Evolutionary conservation across 2,329 filamentous ascomycete species (phyloP).

Genomic region (Aschersonia sp.): DNA sequence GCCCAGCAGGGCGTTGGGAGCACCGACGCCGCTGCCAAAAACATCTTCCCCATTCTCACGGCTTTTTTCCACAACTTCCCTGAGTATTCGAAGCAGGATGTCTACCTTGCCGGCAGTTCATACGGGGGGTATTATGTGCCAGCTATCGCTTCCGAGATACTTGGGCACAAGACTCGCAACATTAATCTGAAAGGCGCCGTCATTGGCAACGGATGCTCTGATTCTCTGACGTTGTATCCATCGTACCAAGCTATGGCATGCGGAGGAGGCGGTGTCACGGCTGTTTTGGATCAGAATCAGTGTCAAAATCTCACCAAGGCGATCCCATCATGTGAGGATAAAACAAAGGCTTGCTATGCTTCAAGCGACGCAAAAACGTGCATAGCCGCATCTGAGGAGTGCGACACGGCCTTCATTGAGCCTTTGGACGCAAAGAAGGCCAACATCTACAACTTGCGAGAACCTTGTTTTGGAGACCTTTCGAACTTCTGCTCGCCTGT

Average conservation of each 20-base stretch:
- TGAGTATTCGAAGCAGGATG: slow-evolving; percentile 81
- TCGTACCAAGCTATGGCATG: slow-evolving; percentile 97
- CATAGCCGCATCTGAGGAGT: slow-evolving; percentile 54
- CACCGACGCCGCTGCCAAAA: slow-evolving; percentile 89
- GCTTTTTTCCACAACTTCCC: slow-evolving; percentile 99
- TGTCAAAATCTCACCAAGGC: slow-evolving; percentile 87
- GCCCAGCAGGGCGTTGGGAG: slow-evolving; percentile 77
- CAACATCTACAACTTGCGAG: background rate
- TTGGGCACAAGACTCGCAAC: slow-evolving; percentile 87
- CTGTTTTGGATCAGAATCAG: slow-evolving; percentile 61
- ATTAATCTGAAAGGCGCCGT: slow-evolving; percentile 92
- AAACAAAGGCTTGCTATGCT: slow-evolving; percentile 76
- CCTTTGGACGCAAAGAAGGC: background rate
- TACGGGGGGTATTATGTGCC: slow-evolving; percentile 94
- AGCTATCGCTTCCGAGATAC: slow-evolving; percentile 78
- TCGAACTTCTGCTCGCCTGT: slow-evolving; percentile 63
- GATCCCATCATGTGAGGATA: slow-evolving; percentile 69
- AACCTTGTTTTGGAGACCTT: background rate
- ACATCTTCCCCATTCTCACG: slow-evolving; percentile 87
- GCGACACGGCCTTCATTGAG: background rate
- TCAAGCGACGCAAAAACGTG: slow-evolving; percentile 82
- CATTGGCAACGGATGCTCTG: slow-evolving; percentile 92
- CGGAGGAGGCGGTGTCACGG: slow-evolving; percentile 81
- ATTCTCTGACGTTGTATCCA: slow-evolving; percentile 80
- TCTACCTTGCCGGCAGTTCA: slow-evolving; percentile 92